phyloP scores from a whole-genome alignment of 2,329 filamentous ascomycete species.

The Fusarium continuum region DNA sequence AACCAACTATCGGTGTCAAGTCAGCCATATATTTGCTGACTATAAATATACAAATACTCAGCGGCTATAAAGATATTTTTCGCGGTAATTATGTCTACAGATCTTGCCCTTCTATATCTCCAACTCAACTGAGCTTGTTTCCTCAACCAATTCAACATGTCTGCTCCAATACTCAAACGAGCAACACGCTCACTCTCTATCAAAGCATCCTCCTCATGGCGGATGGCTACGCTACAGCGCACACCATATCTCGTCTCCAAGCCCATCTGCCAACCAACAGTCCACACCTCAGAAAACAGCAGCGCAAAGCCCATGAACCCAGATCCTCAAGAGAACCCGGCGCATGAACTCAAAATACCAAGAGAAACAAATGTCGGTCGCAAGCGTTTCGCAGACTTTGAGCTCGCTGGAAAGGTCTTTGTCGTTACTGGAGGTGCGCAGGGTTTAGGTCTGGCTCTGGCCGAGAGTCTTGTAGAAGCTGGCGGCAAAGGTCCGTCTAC shows the following conservation, averaged over 20 bases:
- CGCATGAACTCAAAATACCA: constrained; percentile 13
- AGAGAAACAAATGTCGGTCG: constrained; percentile 44
- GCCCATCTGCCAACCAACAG: background rate
- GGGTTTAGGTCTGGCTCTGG: constrained; percentile 79
- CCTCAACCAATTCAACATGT: background rate
- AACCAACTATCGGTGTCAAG: background rate
- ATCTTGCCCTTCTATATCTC: too few relatives aligned
- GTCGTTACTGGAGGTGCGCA: constrained; percentile 80
- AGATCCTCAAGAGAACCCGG: constrained; percentile 36
- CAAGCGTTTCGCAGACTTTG: constrained; percentile 74
- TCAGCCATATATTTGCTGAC: too few relatives aligned
- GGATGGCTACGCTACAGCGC: background rate
- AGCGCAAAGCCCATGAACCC: constrained; percentile 36
- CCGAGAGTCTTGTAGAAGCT: constrained; percentile 81
- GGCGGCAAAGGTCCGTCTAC: constrained; percentile 68
- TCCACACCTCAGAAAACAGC: constrained; percentile 5
- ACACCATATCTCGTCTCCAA: background rate
- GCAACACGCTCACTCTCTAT: background rate
- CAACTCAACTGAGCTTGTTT: background rate
- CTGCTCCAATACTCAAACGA: constrained; percentile 1
- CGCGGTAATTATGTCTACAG: background rate
- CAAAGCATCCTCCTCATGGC: background rate
- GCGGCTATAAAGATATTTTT: background rate
- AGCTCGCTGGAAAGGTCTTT: constrained; percentile 76
- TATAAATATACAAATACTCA: constrained; percentile 1